phyloP scores from a whole-genome alignment of 1,284 basidiomycete genomes.

The Fomes fomentarius region DNA sequence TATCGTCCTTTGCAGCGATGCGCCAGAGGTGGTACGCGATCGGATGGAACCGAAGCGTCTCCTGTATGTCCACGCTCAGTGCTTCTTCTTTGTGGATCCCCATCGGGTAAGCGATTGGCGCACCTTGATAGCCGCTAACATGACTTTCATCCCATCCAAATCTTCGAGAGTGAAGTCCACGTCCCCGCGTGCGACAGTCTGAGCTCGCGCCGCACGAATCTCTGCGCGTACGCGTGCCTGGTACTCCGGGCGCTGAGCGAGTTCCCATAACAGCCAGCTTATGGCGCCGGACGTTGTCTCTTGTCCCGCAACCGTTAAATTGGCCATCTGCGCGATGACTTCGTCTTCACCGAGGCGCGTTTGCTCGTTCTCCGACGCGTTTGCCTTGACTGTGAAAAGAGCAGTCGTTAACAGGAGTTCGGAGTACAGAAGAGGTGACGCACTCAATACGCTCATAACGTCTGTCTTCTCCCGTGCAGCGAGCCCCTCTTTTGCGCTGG shows the following conservation, averaged over 20 bases:
- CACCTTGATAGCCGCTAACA: conserved; percentile 9
- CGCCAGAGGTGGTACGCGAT: conserved; percentile 35
- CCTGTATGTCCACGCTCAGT: too few species aligned
- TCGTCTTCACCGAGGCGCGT: conserved; percentile 50
- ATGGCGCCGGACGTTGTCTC: conserved; percentile 28
- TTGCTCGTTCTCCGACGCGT: conserved; percentile 46
- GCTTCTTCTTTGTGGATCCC: too few species aligned
- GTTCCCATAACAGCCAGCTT: conserved; percentile 34
- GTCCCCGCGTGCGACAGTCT: conserved; percentile 26
- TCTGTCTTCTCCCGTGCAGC: conserved; percentile 29
- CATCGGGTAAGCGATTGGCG: too few species aligned
- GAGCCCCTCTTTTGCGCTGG: too few species aligned
- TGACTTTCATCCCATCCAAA: conserved; percentile 32
- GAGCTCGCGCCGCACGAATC: conserved; percentile 26
- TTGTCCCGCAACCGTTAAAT: conserved; percentile 34
- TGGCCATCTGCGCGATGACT: conserved; percentile 52
- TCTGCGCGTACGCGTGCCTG: conserved; percentile 33
- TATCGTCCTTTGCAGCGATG: conserved; percentile 35
- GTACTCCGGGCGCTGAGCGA: conserved; percentile 31
- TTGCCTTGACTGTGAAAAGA: conserved; percentile 50
- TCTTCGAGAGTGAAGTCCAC: conserved; percentile 32
- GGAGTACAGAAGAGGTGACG: neutral
- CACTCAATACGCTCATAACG: conserved; percentile 45
- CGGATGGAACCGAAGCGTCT: conserved; percentile 43
- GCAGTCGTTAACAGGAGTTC: neutral